Conservation (phyloP, 371 early-diverging fungal species). For the Mucor saturninus region DNA sequence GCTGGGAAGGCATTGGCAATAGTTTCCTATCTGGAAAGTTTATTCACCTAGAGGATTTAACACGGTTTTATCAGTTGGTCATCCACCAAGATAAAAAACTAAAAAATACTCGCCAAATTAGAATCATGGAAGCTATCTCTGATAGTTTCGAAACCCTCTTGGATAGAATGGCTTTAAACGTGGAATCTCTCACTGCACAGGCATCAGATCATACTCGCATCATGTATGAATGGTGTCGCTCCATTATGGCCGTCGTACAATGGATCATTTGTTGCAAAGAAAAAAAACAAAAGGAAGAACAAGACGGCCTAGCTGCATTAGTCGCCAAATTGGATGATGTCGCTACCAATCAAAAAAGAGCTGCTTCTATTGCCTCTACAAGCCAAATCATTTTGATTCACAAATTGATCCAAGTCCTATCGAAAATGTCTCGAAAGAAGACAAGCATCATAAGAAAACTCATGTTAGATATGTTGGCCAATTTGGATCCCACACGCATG, state of each 20-base stretch:
- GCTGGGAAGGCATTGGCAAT: conserved; percentile 54
- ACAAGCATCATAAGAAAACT: conserved; percentile 12
- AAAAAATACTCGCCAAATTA: conserved; percentile 10
- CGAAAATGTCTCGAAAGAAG: conserved; percentile 29
- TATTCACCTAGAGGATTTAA: conserved; percentile 25
- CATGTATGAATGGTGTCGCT: conserved; percentile 47
- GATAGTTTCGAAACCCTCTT: conserved; percentile 49
- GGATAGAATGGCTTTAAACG: conserved; percentile 46
- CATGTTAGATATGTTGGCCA: conserved; percentile 18
- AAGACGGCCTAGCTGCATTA: conserved; percentile 14
- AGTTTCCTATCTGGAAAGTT: conserved; percentile 31
- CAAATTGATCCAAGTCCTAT: conserved; percentile 42
- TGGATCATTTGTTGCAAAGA: conserved; percentile 37
- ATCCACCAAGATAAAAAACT: conserved; percentile 9
- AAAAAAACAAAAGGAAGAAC: conserved; percentile 10
- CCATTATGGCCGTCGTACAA: conserved; percentile 35
- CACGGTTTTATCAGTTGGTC: conserved; percentile 21
- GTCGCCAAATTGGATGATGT: not conserved
- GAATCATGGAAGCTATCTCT: conserved; percentile 34
- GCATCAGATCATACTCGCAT: conserved; percentile 17
- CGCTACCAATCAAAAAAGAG: conserved; percentile 4
- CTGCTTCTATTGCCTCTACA: conserved; percentile 7
- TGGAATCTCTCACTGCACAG: conserved; percentile 23
- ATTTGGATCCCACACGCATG: conserved; percentile 29
- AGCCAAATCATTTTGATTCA: conserved; percentile 34